A percentile compares a stretch with the other conserved stretches of the same genome.
Evolutionary conservation across 2,329 filamentous ascomycete genomes (phyloP).

Genomic region (Colletotrichum graminicola): DNA sequence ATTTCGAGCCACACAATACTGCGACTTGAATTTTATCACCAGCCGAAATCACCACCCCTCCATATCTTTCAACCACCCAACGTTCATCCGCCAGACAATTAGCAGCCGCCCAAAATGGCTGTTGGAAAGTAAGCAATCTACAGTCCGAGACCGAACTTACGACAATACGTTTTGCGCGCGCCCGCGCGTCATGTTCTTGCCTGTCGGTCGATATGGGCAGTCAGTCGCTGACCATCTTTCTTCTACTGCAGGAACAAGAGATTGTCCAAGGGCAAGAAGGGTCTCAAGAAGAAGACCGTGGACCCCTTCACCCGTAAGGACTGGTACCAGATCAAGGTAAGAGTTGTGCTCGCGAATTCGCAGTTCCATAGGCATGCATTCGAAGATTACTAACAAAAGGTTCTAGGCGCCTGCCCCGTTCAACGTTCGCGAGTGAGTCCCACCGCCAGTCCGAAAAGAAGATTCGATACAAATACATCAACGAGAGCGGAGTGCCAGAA

Average conservation of each 20-base stretch:
- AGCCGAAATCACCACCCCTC: conserved; percentile 53
- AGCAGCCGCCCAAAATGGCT: conserved; percentile 67
- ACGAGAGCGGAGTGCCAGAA: background rate
- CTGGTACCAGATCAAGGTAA: conserved; percentile 97
- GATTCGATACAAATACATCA: conserved; percentile 32
- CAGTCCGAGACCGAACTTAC: background rate
- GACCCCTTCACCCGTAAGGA: conserved; percentile 99
- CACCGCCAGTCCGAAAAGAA: background rate
- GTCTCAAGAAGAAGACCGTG: conserved; percentile 98
- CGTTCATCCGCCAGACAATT: conserved; percentile 59
- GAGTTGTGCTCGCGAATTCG: conserved; percentile 47
- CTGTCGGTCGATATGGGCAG: conserved; percentile 17
- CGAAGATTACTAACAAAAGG: conserved; percentile 45
- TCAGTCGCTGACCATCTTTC: conserved; percentile 45
- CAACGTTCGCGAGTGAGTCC: conserved; percentile 94
- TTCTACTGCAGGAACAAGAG: conserved; percentile 87
- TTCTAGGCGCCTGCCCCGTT: conserved; percentile 91
- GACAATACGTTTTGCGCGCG: background rate
- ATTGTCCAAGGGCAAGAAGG: conserved; percentile 99
- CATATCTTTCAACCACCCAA: conserved; percentile 57
- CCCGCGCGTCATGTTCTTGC: conserved; percentile 24
- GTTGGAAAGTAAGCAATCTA: conserved; percentile 67
- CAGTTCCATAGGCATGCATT: background rate
- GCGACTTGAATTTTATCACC: conserved; percentile 49
- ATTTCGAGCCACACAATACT: conserved; percentile 47